Base-by-base conservation (phyloP, 768 basidiomycete species). In the Trametes cingulata region DNA sequence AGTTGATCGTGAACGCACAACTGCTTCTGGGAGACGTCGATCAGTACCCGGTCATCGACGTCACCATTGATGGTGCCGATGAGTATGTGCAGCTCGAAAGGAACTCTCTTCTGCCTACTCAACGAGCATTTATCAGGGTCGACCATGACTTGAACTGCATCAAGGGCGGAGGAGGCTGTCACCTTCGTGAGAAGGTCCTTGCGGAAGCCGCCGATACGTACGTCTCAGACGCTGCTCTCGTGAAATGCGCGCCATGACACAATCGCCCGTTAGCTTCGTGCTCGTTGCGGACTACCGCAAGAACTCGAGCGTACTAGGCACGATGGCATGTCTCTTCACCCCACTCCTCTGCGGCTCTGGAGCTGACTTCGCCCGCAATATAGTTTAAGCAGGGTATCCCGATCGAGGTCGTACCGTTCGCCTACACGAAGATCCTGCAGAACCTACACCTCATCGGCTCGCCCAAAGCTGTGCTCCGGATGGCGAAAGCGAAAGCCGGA, bases 61-160 rank as follows among this genome's bases (percentile, higher is more conserved):
- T 98, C n/a, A 98, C 95, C 0, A 85, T 99, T 42, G 97, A 99
- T 70, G 96, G 96, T 43, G 96, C 96, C 2, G 96, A 98, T 63
- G 96, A 98, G 93, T 95, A 65, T 65, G 91, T 74, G 33, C 14
- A 14, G n/a, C 1, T 22, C 24, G 12, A 15, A 27, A 5, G 12
- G 7, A 27, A 5, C 0, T 14, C 35, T 22, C 13, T 25, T 17
- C 3, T 37, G 25, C 12, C 29, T 29, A 9, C 14, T 49, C 25
- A 3, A 50, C 35, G 35, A 13, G 17, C 42, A 19, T n/a, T 8
- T 12, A 45, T 29, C 70, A 96, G 95, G 76, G 93, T 97, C 22
- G 95, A 98, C 72, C 73, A 80, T 41, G 74, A 84, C 40, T 78
- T 99, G 52, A 95, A 98, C 74, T 91, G 91, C 62, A 95, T 99